Conservation (phyloP, 2,329 filamentous ascomycete genomes). For the Fusarium sp. region DNA sequence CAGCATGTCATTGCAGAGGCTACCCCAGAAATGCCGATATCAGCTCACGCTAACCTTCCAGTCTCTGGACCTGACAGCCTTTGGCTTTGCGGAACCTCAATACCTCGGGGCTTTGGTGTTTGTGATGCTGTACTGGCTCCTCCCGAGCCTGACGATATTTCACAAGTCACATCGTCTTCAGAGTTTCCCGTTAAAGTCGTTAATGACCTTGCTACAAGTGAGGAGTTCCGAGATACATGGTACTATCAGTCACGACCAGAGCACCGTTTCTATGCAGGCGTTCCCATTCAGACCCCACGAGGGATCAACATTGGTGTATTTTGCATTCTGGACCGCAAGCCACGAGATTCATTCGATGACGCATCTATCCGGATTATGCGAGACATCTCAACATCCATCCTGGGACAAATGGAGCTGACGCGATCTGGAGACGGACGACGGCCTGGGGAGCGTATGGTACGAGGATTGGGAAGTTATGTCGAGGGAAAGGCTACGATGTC, state of each 20-base stretch:
- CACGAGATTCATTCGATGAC: constrained; percentile 41
- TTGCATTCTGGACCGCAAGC: constrained; percentile 45
- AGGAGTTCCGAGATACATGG: constrained; percentile 40
- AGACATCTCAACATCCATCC: constrained; percentile 48
- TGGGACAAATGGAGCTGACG: constrained; percentile 51
- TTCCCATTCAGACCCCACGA: constrained; percentile 53
- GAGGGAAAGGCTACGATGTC: constrained; percentile 50
- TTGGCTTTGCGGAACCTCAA: constrained; percentile 48
- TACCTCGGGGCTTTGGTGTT: constrained; percentile 45
- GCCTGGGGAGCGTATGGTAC: constrained; percentile 53
- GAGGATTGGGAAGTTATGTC: constrained; percentile 53
- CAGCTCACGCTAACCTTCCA: constrained; percentile 38
- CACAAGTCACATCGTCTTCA: background rate
- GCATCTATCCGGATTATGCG: constrained; percentile 45
- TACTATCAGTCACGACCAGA: constrained; percentile 38
- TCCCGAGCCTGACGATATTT: background rate
- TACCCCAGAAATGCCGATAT: constrained; percentile 55
- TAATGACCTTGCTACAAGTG: constrained; percentile 48
- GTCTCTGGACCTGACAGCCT: constrained; percentile 28
- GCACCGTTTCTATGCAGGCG: constrained; percentile 54
- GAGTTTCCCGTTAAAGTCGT: constrained; percentile 50
- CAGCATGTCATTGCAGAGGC: constrained; percentile 65
- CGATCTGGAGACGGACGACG: constrained; percentile 43
- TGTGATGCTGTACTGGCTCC: constrained; percentile 46
- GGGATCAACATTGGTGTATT: constrained; percentile 58